Percentiles rank a stretch among this genome's conserved stretches.
These are phyloP conservation scores for Trametes cubensis DNA, from an alignment of 768 basidiomycete genomes.

Conservation along the genomic window DNA sequence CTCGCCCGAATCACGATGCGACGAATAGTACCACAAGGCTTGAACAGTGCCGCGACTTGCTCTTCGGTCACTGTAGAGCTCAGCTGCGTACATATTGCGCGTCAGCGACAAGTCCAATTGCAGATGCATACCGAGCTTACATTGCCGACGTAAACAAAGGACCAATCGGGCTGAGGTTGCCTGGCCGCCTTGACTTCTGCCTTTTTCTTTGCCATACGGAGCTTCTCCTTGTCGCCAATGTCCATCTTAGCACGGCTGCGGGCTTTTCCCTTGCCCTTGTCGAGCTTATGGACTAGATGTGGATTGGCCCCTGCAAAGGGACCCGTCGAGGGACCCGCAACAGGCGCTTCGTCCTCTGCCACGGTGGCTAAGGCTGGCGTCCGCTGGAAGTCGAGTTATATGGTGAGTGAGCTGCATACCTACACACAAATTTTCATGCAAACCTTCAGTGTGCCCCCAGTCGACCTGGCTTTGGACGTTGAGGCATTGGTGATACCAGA, in stretches of 20 bases:
- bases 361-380: neutral
- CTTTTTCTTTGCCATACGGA: constrained; percentile 25
- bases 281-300: constrained; percentile 1
- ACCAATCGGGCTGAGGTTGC: constrained; percentile 20
- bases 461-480: neutral
- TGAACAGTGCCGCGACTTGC: constrained; percentile 40
- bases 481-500: constrained; percentile 1
- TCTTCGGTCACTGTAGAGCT: constrained; percentile 36
- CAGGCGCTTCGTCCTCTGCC: neutral
- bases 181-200: constrained; percentile 9
- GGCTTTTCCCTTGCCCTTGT: constrained; percentile 20
- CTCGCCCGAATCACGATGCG: constrained; percentile 41
- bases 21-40: constrained; percentile 39
- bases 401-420: neutral
- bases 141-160: constrained; percentile 62
- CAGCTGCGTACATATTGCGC: constrained; percentile 32
- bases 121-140: constrained; percentile 41
- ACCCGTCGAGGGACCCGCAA: constrained; percentile 1
- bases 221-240: constrained; percentile 11
- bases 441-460: neutral
- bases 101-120: constrained; percentile 1
- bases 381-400: neutral
- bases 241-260: constrained; percentile 3
- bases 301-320: neutral
- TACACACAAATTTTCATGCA: neutral